A percentile compares a stretch with the other conserved stretches of the same genome.
Evolutionary conservation across 169 alveolate genomes (phyloP).

Genomic region (Miamiensis avidus): DNA sequence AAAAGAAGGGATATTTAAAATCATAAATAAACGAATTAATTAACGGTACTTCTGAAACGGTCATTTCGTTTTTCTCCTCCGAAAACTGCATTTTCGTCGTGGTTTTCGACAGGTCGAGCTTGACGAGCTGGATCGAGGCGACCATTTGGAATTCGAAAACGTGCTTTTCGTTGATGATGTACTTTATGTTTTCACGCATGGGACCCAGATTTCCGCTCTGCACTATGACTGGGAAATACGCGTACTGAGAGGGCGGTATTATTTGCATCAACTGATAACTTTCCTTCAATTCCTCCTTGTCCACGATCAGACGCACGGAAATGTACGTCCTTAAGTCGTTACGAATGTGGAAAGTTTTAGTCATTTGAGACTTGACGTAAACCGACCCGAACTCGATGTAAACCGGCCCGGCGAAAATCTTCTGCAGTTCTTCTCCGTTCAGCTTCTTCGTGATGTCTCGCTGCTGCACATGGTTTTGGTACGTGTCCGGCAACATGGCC

Average conservation of each 20-base stretch:
- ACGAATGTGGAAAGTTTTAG: conserved; percentile 74
- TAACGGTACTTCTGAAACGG: conserved; percentile 44
- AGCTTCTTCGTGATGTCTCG: conserved; percentile 77
- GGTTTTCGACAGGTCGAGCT: conserved; percentile 68
- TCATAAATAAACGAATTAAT: too few relatives aligned
- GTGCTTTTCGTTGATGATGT: conserved; percentile 80
- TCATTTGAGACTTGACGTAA: conserved; percentile 68
- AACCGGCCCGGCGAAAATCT: conserved; percentile 80
- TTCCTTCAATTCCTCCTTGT: conserved; percentile 60
- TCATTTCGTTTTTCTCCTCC: conserved; percentile 87
- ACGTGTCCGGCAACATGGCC: conserved; percentile 69
- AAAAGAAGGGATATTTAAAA: too few relatives aligned
- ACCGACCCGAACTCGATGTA: conserved; percentile 71
- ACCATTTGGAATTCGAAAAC: conserved; percentile 71
- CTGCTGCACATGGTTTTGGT: conserved; percentile 80
- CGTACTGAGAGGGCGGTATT: conserved; percentile 80
- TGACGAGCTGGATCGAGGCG: conserved; percentile 77
- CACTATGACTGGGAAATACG: conserved; percentile 78
- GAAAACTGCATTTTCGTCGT: conserved; percentile 67
- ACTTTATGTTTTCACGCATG: conserved; percentile 64
- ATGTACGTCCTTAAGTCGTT: conserved; percentile 71
- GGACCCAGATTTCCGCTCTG: conserved; percentile 65
- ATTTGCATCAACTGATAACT: conserved; percentile 71
- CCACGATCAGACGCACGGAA: conserved; percentile 72
- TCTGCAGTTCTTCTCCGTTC: conserved; percentile 75